Conservation (phyloP, 345 rosid species). For the Toxicodendron radicans region DNA sequence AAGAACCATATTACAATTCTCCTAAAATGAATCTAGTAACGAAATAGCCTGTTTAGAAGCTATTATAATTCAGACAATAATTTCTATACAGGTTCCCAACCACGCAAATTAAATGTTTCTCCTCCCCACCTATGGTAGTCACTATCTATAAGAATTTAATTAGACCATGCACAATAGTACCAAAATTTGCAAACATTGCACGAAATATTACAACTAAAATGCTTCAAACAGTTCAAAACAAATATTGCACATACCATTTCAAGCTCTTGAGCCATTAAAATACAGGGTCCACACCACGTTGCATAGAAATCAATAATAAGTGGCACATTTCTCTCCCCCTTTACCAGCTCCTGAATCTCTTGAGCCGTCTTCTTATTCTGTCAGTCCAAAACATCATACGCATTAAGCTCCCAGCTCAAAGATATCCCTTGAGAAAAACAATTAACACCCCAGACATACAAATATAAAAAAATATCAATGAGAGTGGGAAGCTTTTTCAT, state of each 20-base stretch:
- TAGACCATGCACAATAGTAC: not conserved
- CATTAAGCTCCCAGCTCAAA: conserved; percentile 11
- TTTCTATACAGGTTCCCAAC: not conserved
- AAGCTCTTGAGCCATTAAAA: conserved; percentile 90
- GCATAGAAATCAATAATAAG: conserved; percentile 88
- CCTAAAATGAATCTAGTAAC: not conserved
- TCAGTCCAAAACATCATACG: conserved; percentile 4
- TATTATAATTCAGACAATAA: not conserved
- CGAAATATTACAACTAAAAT: not conserved
- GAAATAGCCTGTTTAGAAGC: not conserved
- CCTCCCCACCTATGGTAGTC: not conserved
- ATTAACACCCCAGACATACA: not conserved
- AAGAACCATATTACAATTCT: not conserved
- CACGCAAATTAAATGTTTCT: not conserved
- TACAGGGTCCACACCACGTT: conserved; percentile 97
- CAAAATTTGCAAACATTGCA: not conserved
- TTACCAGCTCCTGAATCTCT: conserved; percentile 81
- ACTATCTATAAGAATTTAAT: not conserved
- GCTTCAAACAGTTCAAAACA: not conserved
- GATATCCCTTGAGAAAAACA: not conserved
- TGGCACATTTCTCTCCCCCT: conserved; percentile 77
- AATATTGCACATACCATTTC: conserved; percentile 59
- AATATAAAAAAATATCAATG: too few relatives aligned
- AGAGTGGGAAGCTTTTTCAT: too few relatives aligned
- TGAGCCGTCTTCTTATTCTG: conserved; percentile 75